Conservation (phyloP, 108 stramenopile genomes). For the Aurantiochytrium sp. region DNA sequence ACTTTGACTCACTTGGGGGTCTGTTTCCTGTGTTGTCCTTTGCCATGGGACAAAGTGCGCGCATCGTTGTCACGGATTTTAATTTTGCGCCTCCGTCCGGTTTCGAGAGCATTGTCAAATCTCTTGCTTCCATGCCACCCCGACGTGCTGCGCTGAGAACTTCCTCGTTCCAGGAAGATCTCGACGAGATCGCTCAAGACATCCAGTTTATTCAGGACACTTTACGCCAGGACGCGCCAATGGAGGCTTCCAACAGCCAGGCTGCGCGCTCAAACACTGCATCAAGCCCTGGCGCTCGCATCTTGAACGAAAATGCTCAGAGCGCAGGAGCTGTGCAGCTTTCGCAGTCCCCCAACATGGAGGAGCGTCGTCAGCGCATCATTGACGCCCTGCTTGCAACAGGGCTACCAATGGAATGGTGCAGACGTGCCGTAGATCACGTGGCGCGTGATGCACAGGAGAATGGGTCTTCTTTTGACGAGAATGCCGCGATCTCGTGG, state of each 20-base stretch:
- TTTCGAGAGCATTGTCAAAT: background rate
- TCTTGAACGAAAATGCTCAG: background rate
- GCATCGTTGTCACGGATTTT: slow-evolving; percentile 25
- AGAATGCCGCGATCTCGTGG: slow-evolving; percentile 45
- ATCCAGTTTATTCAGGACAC: background rate
- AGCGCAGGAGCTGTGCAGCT: no score
- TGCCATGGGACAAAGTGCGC: slow-evolving; percentile 40
- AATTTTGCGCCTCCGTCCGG: background rate
- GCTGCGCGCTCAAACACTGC: no score
- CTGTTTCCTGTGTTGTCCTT: slow-evolving; percentile 44
- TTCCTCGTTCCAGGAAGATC: background rate
- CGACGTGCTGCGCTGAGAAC: background rate
- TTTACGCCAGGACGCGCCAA: background rate
- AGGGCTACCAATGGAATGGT: slow-evolving; percentile 44
- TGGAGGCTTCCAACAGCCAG: no score
- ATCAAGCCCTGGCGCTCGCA: background rate
- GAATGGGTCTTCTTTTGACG: slow-evolving; percentile 20
- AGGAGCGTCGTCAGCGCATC: slow-evolving; percentile 31
- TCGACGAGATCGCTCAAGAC: background rate
- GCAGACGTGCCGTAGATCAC: slow-evolving; percentile 35
- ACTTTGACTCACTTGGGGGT: background rate
- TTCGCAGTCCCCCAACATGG: background rate
- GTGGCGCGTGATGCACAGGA: background rate
- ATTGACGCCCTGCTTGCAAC: slow-evolving; percentile 38
- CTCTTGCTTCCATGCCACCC: background rate